These are phyloP conservation scores for Xeromyces bisporus DNA, from an alignment of 495 filamentous ascomycete genomes.

Conservation along the genomic window DNA sequence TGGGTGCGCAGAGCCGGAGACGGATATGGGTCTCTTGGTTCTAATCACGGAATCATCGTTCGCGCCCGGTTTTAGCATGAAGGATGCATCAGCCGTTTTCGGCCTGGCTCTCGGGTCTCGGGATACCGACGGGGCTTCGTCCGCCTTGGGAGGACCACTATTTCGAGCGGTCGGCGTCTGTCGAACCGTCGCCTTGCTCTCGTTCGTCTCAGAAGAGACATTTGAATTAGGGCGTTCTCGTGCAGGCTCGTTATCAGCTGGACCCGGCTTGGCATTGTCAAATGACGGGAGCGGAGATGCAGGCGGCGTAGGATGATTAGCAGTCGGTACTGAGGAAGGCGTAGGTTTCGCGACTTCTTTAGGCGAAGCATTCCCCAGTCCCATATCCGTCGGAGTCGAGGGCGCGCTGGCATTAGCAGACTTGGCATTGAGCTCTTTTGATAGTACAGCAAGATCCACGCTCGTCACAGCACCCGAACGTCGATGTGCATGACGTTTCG, in stretches of 20 bases:
- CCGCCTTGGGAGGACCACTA: constrained; percentile 43
- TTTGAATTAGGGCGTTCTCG: constrained; percentile 55
- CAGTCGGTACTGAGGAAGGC: constrained; percentile 19
- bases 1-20: constrained; percentile 17
- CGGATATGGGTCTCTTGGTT: constrained; percentile 22
- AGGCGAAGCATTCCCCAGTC: constrained; percentile 10
- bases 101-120: constrained; percentile 29
- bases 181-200: constrained; percentile 41
- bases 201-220: constrained; percentile 58
- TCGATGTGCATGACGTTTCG: constrained; percentile 61
- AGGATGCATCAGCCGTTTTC: constrained; percentile 35
- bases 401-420: constrained; percentile 47
- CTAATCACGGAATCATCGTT: constrained; percentile 4
- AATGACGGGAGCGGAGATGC: constrained; percentile 6
- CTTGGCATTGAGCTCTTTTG: constrained; percentile 35
- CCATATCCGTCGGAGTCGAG: constrained; percentile 40
- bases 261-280: constrained; percentile 22
- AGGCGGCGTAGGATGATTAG: constrained; percentile 3
- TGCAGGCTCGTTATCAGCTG: constrained; percentile 43
- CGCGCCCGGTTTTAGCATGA: constrained; percentile 18
- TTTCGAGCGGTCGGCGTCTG: constrained; percentile 7
- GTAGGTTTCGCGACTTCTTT: constrained; percentile 19
- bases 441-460: constrained; percentile 59
- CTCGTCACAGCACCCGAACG: constrained; percentile 78
- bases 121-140: constrained; percentile 45